A percentile compares a stretch with the other conserved stretches of the same genome.
Evolutionary conservation across 129 eudicot genomes (phyloP).

Genomic region (Rutidosis leptorrhynchoides): DNA sequence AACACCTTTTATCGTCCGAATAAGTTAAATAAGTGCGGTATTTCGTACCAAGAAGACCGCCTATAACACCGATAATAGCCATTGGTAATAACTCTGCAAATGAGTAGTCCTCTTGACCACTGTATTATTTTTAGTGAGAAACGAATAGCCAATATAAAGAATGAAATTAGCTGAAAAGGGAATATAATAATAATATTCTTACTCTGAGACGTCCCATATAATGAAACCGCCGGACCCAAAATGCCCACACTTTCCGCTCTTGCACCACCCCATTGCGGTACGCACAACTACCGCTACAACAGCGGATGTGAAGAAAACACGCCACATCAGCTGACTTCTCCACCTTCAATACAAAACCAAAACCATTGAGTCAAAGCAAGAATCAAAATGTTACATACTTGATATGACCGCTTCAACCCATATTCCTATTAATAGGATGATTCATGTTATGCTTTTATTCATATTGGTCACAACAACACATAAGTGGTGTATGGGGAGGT

Average conservation of each 20-base stretch:
- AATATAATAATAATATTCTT: constrained; percentile 33
- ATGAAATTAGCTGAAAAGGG: constrained; percentile 10
- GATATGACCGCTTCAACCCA: not conserved
- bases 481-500: too few relatives aligned
- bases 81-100: constrained; percentile 90
- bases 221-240: constrained; percentile 99
- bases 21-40: not conserved
- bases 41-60: constrained; percentile 92
- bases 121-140: constrained; percentile 37
- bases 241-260: constrained; percentile 85
- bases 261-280: constrained; percentile 98
- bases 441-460: not conserved
- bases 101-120: constrained; percentile 99
- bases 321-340: constrained; percentile 99
- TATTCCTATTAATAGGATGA: not conserved
- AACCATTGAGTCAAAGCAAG: constrained; percentile 3
- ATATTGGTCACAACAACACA: too few relatives aligned
- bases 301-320: constrained; percentile 99
- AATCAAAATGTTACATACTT: not conserved
- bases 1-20: not conserved
- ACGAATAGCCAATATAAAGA: constrained; percentile 12
- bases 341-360: constrained; percentile 60
- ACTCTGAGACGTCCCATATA: constrained; percentile 98
- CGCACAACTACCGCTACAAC: constrained; percentile 97
- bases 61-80: constrained; percentile 98